Evolutionary conservation across 768 basidiomycete genomes (phyloP), one percentile per base, ranked within the genome.

Genomic region (Trichaptum fuscoviolaceum): DNA sequence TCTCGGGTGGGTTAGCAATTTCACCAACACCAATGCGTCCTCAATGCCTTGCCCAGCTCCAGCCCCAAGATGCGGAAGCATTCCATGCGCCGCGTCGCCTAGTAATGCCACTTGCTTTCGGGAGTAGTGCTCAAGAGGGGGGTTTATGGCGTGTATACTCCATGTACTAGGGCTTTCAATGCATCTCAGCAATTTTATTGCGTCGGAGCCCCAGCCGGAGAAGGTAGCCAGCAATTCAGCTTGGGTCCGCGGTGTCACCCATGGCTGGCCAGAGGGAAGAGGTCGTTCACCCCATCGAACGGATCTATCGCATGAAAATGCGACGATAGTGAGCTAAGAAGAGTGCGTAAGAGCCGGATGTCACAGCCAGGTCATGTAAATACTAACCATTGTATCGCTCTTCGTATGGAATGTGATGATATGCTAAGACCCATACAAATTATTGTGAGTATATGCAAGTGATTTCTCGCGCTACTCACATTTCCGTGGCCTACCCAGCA

Each of bases 11-110:
- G 71, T 70, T 18, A 87, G 79, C 15, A 87, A 73, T 10, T 78
- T 75, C 42, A 78, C 79, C 4, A 88, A 73, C 4, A 83, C 71
- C 59, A 80, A 80, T 0, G 80, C 82, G 67, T 87, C 87, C 69
- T 87, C 86, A 27, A 87, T 78, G 1, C 84, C 86, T 74, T 87
- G 86, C 8, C 86, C 83, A 7, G 83, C 84, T 1, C 86, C 86
- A 0, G 85, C 80, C 2, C 85, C 85, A 8, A 87, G 74, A 72
- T 87, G 85, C 0, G 87, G 85, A 35, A 81, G 69, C 86, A 87
- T 87, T 0, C 76, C 84, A 69, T 87, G 86, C 10, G 86, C 86
- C n/a, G 86, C 81, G 71, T 87, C 86, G 6, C 85, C 86, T 34
- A 85, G 75, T 23, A 87, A 76, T 3, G 80, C 85, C 8, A 85